Conservation (phyloP, 192 early-diverging fungal genomes). For the Obelidium mucronatum region DNA sequence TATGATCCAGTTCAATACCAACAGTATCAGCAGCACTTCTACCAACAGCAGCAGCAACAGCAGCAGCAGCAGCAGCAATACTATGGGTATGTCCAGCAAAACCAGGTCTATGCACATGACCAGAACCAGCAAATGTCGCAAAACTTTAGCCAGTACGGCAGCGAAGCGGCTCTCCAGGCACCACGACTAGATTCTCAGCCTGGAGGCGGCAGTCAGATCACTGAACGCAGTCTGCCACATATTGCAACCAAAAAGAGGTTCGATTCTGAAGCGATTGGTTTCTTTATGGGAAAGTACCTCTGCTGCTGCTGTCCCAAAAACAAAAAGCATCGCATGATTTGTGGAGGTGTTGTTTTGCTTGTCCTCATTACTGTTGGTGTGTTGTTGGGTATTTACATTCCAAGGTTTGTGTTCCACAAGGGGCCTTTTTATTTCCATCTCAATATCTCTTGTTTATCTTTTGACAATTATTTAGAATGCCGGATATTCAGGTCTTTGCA, state of each 20-base stretch:
- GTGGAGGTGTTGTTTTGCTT: slow-evolving; percentile 5
- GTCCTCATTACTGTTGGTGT: slow-evolving; percentile 13
- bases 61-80: neutral
- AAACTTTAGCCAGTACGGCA: neutral
- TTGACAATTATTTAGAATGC: neutral
- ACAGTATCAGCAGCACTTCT: no score
- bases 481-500: slow-evolving; percentile 29
- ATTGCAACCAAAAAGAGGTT: no score
- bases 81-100: neutral
- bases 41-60: no score
- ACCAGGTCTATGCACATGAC: neutral
- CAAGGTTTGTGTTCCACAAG: neutral
- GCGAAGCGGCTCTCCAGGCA: no score
- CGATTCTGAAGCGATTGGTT: no score
- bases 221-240: no score
- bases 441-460: no score
- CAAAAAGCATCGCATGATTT: slow-evolving; percentile 20
- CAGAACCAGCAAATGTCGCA: neutral
- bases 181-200: no score
- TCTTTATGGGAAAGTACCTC: no score
- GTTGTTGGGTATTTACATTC: slow-evolving; percentile 11
- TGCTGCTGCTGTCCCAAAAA: slow-evolving; percentile 25
- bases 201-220: no score
- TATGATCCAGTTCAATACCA: no score
- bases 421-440: neutral